phyloP scores from a whole-genome alignment of 108 stramenopile species.

The Cyclostephanos tholiformis region DNA sequence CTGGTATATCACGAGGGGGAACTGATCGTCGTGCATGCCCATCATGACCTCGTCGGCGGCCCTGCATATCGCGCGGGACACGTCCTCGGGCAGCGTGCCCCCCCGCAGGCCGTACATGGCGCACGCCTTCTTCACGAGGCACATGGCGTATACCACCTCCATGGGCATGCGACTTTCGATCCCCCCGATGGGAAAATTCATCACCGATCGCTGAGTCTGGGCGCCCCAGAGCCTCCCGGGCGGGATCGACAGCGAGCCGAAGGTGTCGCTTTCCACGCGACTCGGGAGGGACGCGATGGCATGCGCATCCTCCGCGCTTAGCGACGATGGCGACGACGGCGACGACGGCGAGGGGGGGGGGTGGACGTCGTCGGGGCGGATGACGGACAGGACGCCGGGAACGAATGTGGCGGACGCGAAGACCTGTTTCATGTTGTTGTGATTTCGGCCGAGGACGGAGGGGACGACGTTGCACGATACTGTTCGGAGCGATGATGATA shows the following conservation, averaged over 20 bases:
- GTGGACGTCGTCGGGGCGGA: background rate
- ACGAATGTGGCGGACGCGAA: constrained; percentile 39
- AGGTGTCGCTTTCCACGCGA: constrained; percentile 80
- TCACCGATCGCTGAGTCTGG: constrained; percentile 94
- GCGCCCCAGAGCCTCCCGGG: constrained; percentile 82
- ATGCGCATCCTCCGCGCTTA: background rate
- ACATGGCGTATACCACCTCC: constrained; percentile 89
- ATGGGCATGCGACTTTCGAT: constrained; percentile 93
- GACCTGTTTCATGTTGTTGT: constrained; percentile 42
- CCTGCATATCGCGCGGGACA: constrained; percentile 80
- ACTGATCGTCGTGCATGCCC: constrained; percentile 92
- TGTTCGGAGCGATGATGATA: too few relatives aligned
- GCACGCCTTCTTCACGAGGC: constrained; percentile 93
- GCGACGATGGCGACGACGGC: background rate
- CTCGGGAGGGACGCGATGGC: constrained; percentile 59
- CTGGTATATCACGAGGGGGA: constrained; percentile 96
- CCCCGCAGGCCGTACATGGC: constrained; percentile 70
- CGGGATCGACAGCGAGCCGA: constrained; percentile 78
- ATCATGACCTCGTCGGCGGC: constrained; percentile 93
- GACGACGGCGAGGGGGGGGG: constrained; percentile 6
- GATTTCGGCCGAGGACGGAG: too few relatives aligned
- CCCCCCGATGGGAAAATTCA: constrained; percentile 96
- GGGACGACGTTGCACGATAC: too few relatives aligned
- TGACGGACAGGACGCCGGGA: constrained; percentile 29
- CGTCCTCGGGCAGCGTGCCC: constrained; percentile 62